Evolutionary conservation across 1,284 basidiomycete species (phyloP), one percentile per base, ranked within the genome.

Genomic region (Sporisorium reilianum): DNA sequence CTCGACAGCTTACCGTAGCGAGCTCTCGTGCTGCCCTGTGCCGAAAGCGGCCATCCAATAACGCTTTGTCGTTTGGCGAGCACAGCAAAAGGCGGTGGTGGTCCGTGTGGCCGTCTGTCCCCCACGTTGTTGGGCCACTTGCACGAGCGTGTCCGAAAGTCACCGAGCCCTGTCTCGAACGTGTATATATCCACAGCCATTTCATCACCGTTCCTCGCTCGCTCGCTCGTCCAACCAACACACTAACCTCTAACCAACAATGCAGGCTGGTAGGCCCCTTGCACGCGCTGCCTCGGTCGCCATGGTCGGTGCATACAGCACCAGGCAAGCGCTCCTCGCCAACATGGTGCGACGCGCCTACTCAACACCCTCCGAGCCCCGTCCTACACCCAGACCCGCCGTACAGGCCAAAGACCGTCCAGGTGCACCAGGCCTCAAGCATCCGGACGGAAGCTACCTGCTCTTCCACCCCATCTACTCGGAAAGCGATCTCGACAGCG

Each of bases 401-500:
- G 70, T 73, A 1, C 70, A 73, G 32, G 64, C 60, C 14, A 64
- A 63, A 28, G 65, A 72, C 40, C 65, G 62, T 8, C 45, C 51
- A 6, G 61, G 42, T 26, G 32, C 20, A 1, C 57, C 63, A 5
- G 63, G 57, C 11, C 28, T 49, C 25, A 63, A 61, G n/a, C 72
- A 75, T 42, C 72, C 70, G 2, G 53, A 59, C 25, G 61, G 67
- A 2, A 64, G 66, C 54, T 73, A 77, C 46, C 75, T 77, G 23
- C 64, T 75, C 41, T 75, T 75, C 57, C 72, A 75, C 50, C 72
- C 72, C 20, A 66, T 75, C 63, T 75, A 75, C 53, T 70, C 72
- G 23, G 64, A 70, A 25, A 44, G 56, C 36, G 95, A 97, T 84
- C 86, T 97, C 70, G 91, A 90, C 68, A 87, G 90, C 11, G 91